Evolutionary conservation across 73 alveolate genomes (phyloP), one percentile per base, ranked within the genome.

Genomic region (Uronychia binucleata): DNA sequence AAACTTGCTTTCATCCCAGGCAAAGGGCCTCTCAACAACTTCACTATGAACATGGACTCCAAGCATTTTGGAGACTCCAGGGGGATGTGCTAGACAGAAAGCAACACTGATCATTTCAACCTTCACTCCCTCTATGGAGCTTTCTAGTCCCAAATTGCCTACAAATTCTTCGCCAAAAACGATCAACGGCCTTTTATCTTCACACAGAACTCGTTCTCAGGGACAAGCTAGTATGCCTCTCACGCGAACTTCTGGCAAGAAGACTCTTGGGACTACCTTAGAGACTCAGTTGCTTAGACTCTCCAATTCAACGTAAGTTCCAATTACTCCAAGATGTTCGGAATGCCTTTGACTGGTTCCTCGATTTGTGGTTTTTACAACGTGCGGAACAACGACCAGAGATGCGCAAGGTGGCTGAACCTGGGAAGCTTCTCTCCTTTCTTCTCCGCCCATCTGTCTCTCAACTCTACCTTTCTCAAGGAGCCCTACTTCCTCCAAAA

Each of bases 291-390:
- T 59, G 86, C 96, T 27, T 94, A 95, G 0, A 85, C 93, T 77
- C 85, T 97, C 91, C 80, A 89, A 86, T 96, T 95, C 86, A 94
- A 93, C 87, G n/a, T n/a, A n/a, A n/a, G n/a, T n/a, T n/a, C n/a
- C n/a, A n/a, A n/a, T n/a, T n/a, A n/a, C n/a, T n/a, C n/a, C n/a
- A n/a, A n/a, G n/a, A 87, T 97, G 77, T 96, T 96, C 81, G 99
- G 99, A 33, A 96, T 97, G 26, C 99, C 99, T 28, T 89, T 95
- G 85, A 77, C 96, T 11, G 99, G 99, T 0, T 95, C 98, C 14
- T 98, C 93, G 80, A 95, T 96, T 27, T 97, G 99, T 78, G 99
- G 99, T 27, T 95, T 93, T 81, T 30, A 79, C 32, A 90, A 81
- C 0, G 81, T 92, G 28, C 74, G 80, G 30, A 79, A 46, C 95